Percentiles rank a stretch among this genome's conserved stretches.
These are phyloP conservation scores for Cladosporium halotolerans DNA, from an alignment of 2,329 filamentous ascomycete species.

Conservation along the genomic window DNA sequence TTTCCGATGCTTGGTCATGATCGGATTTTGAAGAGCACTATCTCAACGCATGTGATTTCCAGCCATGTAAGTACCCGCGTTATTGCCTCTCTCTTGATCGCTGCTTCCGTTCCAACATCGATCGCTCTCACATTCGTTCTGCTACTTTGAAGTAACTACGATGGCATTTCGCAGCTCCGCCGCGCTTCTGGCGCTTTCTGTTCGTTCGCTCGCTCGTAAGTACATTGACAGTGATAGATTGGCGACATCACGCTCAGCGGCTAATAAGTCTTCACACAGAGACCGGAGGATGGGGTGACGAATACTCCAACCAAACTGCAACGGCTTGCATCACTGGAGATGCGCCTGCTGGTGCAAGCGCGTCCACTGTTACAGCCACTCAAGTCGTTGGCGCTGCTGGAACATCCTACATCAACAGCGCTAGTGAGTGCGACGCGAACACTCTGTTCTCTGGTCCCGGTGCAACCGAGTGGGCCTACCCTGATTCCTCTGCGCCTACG, in stretches of 20 bases:
- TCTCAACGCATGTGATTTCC: background rate
- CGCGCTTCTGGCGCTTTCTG: slow-evolving; percentile 7
- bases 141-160: background rate
- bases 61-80: background rate
- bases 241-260: too few species aligned
- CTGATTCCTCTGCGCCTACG: background rate
- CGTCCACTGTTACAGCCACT: slow-evolving; percentile 6
- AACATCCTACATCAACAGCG: slow-evolving; percentile 8
- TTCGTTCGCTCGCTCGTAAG: slow-evolving; percentile 1
- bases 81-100: background rate
- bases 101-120: background rate
- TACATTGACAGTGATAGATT: background rate
- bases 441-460: background rate
- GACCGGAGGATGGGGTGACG: too few species aligned
- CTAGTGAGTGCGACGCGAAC: slow-evolving; percentile 4
- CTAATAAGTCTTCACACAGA: too few species aligned
- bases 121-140: background rate
- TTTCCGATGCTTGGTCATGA: background rate
- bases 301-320: background rate
- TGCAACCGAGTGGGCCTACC: background rate
- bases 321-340: slow-evolving; percentile 1
- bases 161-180: slow-evolving; percentile 7
- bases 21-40: background rate
- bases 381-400: background rate
- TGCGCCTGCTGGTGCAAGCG: background rate